phyloP scores from a whole-genome alignment of 2,329 filamentous ascomycete genomes.

The Xylaria sp. region DNA sequence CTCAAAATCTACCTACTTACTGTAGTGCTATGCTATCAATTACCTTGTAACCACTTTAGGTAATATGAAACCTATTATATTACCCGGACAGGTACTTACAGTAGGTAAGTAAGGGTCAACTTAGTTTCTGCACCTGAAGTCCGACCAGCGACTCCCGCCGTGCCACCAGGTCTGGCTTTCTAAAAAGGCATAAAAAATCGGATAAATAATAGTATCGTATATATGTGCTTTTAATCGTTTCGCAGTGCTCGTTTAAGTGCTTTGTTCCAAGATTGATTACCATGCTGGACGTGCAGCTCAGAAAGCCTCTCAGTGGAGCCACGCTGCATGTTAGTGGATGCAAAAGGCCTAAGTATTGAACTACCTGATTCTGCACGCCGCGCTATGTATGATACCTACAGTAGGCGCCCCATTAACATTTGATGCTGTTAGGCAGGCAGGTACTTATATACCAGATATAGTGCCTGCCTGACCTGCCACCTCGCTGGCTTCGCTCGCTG shows the following conservation, averaged over 20 bases:
- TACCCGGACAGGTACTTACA: background rate
- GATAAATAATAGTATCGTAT: background rate
- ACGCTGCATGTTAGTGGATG: conserved; percentile 29
- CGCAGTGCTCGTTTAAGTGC: background rate
- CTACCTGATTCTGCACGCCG: background rate
- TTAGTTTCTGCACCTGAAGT: background rate
- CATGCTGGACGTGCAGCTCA: conserved; percentile 5
- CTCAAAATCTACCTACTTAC: background rate
- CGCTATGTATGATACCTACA: conserved; percentile 11
- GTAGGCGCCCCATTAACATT: background rate
- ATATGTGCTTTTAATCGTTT: background rate
- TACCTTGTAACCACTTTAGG: background rate
- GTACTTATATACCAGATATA: too few relatives aligned
- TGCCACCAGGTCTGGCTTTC: background rate
- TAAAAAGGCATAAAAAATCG: background rate
- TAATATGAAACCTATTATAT: conserved; percentile 7
- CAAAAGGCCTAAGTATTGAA: conserved; percentile 2
- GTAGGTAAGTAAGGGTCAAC: background rate
- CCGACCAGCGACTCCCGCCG: background rate
- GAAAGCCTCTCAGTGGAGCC: conserved; percentile 29
- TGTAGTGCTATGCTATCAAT: background rate
- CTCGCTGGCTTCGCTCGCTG: conserved; percentile 22
- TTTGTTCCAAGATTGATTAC: background rate
- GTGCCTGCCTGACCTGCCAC: background rate
- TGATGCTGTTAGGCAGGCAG: background rate